Percentiles rank a stretch among this genome's conserved stretches.
Evolutionary conservation across 2,329 filamentous ascomycete species (phyloP).

Genomic region (Diaporthe sp.): DNA sequence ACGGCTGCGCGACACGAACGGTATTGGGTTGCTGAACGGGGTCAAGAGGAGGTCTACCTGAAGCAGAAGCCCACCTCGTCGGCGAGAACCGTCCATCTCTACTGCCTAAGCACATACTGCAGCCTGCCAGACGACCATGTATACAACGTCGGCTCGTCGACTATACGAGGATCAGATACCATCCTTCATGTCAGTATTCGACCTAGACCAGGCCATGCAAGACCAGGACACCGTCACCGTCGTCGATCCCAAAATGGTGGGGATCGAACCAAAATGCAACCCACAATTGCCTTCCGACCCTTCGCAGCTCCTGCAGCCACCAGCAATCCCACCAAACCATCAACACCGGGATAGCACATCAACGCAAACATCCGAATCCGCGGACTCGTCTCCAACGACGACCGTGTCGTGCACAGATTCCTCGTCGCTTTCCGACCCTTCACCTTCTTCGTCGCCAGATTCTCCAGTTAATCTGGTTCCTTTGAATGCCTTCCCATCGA

Average conservation of each 20-base stretch:
- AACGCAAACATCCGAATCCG: slow-evolving; percentile 84
- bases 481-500: slow-evolving; percentile 76
- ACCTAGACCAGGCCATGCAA: slow-evolving; percentile 68
- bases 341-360: slow-evolving; percentile 84
- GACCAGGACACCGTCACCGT: slow-evolving; percentile 68
- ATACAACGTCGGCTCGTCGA: slow-evolving; percentile 72
- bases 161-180: slow-evolving; percentile 80
- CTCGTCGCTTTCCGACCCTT: slow-evolving; percentile 89
- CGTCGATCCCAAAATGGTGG: slow-evolving; percentile 67
- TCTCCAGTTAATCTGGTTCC: slow-evolving; percentile 84
- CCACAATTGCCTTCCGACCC: slow-evolving; percentile 55
- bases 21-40: slow-evolving; percentile 13
- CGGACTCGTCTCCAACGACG: slow-evolving; percentile 94
- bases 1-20: slow-evolving; percentile 28
- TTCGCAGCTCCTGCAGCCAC: slow-evolving; percentile 49
- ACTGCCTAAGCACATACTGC: slow-evolving; percentile 32
- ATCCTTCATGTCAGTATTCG: slow-evolving; percentile 83
- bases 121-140: slow-evolving; percentile 61
- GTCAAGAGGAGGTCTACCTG: slow-evolving; percentile 25
- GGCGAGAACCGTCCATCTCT: slow-evolving; percentile 15
- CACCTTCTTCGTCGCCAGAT: slow-evolving; percentile 92
- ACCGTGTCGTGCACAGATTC: slow-evolving; percentile 94
- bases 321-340: slow-evolving; percentile 68
- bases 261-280: slow-evolving; percentile 57
- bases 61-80: slow-evolving; percentile 13